Conservation (phyloP, 2,329 filamentous ascomycete genomes). For the Pleurostoma richardsiae region DNA sequence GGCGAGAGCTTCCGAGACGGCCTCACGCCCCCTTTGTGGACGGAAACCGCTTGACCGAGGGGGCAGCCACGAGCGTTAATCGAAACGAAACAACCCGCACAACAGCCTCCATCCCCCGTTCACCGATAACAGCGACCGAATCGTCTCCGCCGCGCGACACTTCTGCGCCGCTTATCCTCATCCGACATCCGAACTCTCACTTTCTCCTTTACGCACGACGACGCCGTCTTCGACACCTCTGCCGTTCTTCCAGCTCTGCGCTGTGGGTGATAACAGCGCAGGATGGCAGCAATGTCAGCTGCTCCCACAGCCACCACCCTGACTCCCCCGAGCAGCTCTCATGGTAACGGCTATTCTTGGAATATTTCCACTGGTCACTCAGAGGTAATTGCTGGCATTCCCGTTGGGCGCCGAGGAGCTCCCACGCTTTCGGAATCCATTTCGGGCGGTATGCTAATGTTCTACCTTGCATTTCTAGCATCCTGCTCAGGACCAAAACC, state of each 20-base stretch:
- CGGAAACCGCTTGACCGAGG: too few species aligned
- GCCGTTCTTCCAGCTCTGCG: too few species aligned
- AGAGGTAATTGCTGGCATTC: conserved; percentile 23
- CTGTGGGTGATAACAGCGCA: conserved; percentile 9
- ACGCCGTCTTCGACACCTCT: conserved; percentile 4
- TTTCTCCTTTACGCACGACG: background rate
- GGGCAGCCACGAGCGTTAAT: too few species aligned
- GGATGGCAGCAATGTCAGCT: conserved; percentile 50
- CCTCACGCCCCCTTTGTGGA: too few species aligned
- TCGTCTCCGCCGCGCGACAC: background rate
- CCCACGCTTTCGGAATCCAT: too few species aligned
- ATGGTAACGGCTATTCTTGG: conserved; percentile 43
- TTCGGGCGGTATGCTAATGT: too few species aligned
- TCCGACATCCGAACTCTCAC: background rate
- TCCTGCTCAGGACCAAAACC: background rate
- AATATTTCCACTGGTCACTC: conserved; percentile 23
- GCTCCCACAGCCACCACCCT: conserved; percentile 41
- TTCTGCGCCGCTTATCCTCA: background rate
- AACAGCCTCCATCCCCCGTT: too few species aligned
- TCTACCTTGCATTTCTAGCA: too few species aligned
- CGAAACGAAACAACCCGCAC: too few species aligned
- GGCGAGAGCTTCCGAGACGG: too few species aligned
- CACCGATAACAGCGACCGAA: too few species aligned
- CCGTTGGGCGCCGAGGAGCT: too few species aligned
- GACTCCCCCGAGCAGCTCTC: conserved; percentile 42